These are phyloP conservation scores for Scedosporium dehoogii DNA, from an alignment of 2,329 filamentous ascomycete species.

Conservation along the genomic window DNA sequence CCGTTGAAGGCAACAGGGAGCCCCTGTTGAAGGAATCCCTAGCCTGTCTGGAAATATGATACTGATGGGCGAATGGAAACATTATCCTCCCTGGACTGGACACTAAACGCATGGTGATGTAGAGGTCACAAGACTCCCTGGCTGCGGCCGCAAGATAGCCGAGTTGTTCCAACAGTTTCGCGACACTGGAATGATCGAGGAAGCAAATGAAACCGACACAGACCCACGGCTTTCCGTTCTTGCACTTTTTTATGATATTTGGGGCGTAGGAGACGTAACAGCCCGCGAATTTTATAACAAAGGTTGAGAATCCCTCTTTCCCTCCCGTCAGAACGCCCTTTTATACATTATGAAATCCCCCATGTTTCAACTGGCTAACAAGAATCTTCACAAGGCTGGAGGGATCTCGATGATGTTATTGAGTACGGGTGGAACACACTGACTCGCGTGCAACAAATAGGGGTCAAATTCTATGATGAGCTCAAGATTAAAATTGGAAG, in stretches of 20 bases:
- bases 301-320: constrained; percentile 18
- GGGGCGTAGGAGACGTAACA: constrained; percentile 80
- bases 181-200: constrained; percentile 46
- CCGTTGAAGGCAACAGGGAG: too few relatives aligned
- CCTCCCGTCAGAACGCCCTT: constrained; percentile 1
- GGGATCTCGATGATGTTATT: constrained; percentile 75
- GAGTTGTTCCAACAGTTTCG: constrained; percentile 69
- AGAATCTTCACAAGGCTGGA: constrained; percentile 45
- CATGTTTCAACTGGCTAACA: neutral
- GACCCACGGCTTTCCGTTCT: constrained; percentile 58
- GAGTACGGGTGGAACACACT: constrained; percentile 70
- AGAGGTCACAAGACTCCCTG: constrained; percentile 50
- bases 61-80: too few relatives aligned
- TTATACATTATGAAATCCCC: neutral
- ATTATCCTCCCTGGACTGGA: neutral
- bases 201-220: constrained; percentile 51
- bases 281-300: constrained; percentile 72
- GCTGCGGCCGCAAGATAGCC: constrained; percentile 73
- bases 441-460: constrained; percentile 79
- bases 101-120: neutral
- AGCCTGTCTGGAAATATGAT: neutral
- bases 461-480: constrained; percentile 88
- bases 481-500: constrained; percentile 64
- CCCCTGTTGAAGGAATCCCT: neutral
- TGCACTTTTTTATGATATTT: constrained; percentile 69